Evolutionary conservation across 2,329 filamentous ascomycete species (phyloP).

Genomic region (Colletotrichum sp.): DNA sequence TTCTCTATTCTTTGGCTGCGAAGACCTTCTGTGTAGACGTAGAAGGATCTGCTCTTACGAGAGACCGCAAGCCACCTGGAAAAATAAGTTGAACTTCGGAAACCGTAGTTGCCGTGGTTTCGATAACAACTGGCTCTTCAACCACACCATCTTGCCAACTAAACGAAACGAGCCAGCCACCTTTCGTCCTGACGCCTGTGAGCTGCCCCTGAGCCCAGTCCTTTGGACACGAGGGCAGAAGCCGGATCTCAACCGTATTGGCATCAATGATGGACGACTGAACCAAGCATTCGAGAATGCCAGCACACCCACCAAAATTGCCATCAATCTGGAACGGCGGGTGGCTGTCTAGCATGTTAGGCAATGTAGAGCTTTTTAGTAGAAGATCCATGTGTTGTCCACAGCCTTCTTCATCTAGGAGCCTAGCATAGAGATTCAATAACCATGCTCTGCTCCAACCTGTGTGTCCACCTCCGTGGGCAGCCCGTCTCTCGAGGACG

Average conservation of each 20-base stretch:
- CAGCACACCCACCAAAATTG: constrained; percentile 51
- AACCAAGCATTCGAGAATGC: constrained; percentile 30
- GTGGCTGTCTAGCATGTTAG: constrained; percentile 28
- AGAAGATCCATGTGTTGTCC: constrained; percentile 15
- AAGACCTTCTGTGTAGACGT: not conserved
- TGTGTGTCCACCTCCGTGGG: constrained; percentile 48
- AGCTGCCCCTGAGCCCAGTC: constrained; percentile 4
- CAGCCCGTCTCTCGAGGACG: constrained; percentile 32
- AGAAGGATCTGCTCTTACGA: not conserved
- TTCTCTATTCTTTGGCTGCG: not conserved
- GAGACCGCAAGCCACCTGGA: not conserved
- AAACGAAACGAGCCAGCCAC: constrained; percentile 12
- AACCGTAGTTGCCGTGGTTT: not conserved
- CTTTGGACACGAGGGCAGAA: constrained; percentile 6
- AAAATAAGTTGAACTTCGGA: not conserved
- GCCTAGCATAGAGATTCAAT: constrained; percentile 49
- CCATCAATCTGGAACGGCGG: constrained; percentile 53
- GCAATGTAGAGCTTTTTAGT: constrained; percentile 8
- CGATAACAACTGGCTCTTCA: not conserved
- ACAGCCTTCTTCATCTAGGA: constrained; percentile 38
- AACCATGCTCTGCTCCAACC: constrained; percentile 55
- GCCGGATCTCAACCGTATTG: not conserved
- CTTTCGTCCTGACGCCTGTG: not conserved
- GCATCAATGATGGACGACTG: not conserved
- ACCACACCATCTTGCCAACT: constrained; percentile 1